Conservation (phyloP, 768 basidiomycete genomes). For the Naematelia aurantialba region DNA sequence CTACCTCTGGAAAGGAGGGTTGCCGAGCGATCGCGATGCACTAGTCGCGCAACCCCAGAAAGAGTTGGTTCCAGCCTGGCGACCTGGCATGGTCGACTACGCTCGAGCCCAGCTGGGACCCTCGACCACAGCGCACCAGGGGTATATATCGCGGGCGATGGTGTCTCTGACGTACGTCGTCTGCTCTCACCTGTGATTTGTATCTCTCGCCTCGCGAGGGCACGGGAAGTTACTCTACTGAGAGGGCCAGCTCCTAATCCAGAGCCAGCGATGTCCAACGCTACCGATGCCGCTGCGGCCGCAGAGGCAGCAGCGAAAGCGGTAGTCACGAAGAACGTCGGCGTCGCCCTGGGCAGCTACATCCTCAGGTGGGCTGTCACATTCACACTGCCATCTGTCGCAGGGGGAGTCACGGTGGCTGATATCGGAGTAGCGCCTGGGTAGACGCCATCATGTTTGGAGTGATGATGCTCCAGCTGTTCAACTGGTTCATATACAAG, state of each 20-base stretch:
- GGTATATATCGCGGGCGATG: too few relatives aligned
- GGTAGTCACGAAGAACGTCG: neutral
- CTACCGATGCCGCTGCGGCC: neutral
- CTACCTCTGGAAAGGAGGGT: too few relatives aligned
- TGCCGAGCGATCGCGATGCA: too few relatives aligned
- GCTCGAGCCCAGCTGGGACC: too few relatives aligned
- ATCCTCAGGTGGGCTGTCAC: slow-evolving; percentile 6
- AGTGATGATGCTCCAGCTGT: slow-evolving; percentile 4
- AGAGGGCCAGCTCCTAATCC: neutral
- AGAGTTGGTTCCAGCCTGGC: too few relatives aligned
- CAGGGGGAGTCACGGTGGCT: neutral
- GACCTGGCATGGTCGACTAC: too few relatives aligned
- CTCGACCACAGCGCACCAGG: too few relatives aligned
- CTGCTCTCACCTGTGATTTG: too few relatives aligned
- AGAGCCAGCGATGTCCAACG: neutral
- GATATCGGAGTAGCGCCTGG: neutral
- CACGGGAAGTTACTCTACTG: too few relatives aligned
- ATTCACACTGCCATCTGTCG: neutral
- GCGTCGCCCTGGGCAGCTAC: slow-evolving; percentile 5
- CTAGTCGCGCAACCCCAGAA: too few relatives aligned
- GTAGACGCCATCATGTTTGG: slow-evolving; percentile 5
- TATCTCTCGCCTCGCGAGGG: too few relatives aligned
- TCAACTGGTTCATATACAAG: slow-evolving; percentile 1
- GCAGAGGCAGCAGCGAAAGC: slow-evolving; percentile 9
- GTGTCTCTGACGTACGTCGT: too few relatives aligned